Evolutionary conservation across 208 protist genomes (phyloP).

Genomic region (Acanthamoeba royreba): DNA sequence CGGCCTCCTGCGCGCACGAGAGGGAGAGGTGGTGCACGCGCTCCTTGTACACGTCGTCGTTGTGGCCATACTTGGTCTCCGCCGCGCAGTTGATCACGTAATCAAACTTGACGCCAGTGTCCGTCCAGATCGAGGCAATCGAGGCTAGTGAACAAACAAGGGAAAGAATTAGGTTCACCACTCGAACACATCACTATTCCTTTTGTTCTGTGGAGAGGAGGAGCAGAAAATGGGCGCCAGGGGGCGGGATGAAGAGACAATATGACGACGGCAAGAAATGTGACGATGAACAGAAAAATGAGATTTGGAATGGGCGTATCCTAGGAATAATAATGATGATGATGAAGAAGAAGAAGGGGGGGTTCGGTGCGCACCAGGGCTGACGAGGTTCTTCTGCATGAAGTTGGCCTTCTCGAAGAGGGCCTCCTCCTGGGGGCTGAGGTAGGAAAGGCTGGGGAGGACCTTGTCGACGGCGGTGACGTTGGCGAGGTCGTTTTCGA

Average conservation of each 20-base stretch:
- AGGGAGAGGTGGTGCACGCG: slow-evolving; percentile 14
- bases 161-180: neutral
- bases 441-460: slow-evolving; percentile 68
- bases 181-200: no score
- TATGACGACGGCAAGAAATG: no score
- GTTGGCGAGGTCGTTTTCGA: slow-evolving; percentile 68
- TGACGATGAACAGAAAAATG: no score
- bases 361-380: slow-evolving; percentile 12
- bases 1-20: slow-evolving; percentile 75
- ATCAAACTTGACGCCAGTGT: slow-evolving; percentile 70
- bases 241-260: no score
- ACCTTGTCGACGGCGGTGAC: slow-evolving; percentile 81
- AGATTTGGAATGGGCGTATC: no score
- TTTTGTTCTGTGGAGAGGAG: no score
- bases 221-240: no score
- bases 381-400: slow-evolving; percentile 80
- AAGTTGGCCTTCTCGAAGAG: slow-evolving; percentile 78
- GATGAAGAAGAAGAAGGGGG: neutral
- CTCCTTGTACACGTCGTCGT: slow-evolving; percentile 56
- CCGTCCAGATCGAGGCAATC: slow-evolving; percentile 79
- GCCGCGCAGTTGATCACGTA: slow-evolving; percentile 87
- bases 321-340: slow-evolving; percentile 18
- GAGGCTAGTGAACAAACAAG: slow-evolving; percentile 30
- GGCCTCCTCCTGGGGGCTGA: slow-evolving; percentile 59
- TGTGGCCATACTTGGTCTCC: slow-evolving; percentile 85